These are phyloP conservation scores for Kluyveromyces lactis DNA, from an alignment of 805 yeast genomes.

Conservation along the genomic window DNA sequence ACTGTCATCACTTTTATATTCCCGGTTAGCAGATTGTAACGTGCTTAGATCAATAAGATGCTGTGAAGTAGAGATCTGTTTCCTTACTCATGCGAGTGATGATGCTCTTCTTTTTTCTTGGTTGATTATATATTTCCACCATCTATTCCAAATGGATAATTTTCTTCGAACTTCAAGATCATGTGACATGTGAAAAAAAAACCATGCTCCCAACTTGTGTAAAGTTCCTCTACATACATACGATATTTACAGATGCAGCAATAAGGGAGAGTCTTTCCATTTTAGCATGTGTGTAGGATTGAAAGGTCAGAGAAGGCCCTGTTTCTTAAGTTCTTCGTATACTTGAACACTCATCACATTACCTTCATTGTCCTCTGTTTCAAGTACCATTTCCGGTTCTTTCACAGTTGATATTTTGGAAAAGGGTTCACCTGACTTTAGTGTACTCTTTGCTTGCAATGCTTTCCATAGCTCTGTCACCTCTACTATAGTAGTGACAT, in stretches of 20 bases:
- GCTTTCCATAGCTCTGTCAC: conserved; percentile 52
- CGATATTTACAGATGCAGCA: too few relatives aligned
- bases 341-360: conserved; percentile 83
- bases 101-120: not conserved
- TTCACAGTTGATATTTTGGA: conserved; percentile 18
- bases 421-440: not conserved
- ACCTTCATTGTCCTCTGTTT: conserved; percentile 89
- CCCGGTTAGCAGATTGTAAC: too few relatives aligned
- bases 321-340: conserved; percentile 77
- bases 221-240: too few relatives aligned
- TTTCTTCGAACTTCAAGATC: not conserved
- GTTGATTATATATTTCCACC: not conserved
- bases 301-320: conserved; percentile 46
- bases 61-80: too few relatives aligned
- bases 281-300: too few relatives aligned
- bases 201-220: too few relatives aligned
- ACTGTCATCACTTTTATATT: not conserved
- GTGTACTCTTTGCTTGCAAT: conserved; percentile 21
- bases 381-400: conserved; percentile 39
- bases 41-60: too few relatives aligned
- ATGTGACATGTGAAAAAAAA: not conserved
- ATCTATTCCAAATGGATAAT: not conserved
- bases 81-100: too few relatives aligned
- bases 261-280: too few relatives aligned
- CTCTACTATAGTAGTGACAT: conserved; percentile 58